Evolutionary conservation across 805 yeast species (phyloP), one percentile per base, ranked within the genome.

Genomic region (Saccharomycopsis sp.): DNA sequence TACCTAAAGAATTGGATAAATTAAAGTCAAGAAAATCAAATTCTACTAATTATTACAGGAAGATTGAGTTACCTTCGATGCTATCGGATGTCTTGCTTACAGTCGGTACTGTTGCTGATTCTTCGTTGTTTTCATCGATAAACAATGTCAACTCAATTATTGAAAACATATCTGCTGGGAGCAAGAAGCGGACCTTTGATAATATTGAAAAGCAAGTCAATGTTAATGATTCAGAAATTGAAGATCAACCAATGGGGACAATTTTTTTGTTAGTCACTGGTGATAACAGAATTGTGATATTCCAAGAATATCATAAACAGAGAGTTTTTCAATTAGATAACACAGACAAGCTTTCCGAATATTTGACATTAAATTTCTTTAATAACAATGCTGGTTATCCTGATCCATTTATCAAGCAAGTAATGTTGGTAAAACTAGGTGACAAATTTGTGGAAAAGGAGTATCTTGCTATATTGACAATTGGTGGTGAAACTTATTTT

Each of bases 401-500:
- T 11, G 56, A 49, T 35, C 44, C 53, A 24, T 51, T 75, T 33
- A 75, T 83, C 52, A 84, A 83, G 56, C 86, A 84, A 59, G 69
- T 82, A 0, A 71, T 81, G 59, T 62, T 77, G 14, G 72, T 77
- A 37, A 73, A 72, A 38, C 56, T 87, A 24, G 96, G 96, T 4
- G 85, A 82, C 54, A 58, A 63, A 6, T 52, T 58, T 27, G 51
- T 57, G 23, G 68, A 72, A 36, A 81, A 79, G 39, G 88, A 84
- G 53, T 78, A 78, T 58, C 59, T 88, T 47, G 71, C 87, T 0
- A 67, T 85, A 5, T 62, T 86, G 41, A 87, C 95, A 0, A 75
- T 79, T 57, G 93, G 94, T 43, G 95, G 94, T 54, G 93, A 86
- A 58, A 65, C 87, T 2, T 65, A 77, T 28, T 64, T 84, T 41